Base-by-base conservation (phyloP, 2,329 filamentous ascomycete genomes). In the Sphaerulina populicola region DNA sequence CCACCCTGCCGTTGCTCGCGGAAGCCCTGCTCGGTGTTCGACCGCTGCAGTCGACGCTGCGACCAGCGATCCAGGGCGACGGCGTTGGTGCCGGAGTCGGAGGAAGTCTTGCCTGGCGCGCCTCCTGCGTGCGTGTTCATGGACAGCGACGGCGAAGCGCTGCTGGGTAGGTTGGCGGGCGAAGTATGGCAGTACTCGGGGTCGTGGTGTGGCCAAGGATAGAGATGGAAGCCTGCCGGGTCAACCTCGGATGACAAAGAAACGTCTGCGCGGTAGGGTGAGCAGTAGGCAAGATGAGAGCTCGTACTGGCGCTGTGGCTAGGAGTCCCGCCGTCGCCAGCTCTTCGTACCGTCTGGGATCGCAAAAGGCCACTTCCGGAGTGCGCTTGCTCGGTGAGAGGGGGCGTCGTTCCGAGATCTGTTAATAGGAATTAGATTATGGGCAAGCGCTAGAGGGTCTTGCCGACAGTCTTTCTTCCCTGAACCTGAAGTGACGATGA, bases 1-100 rank as follows among this genome's bases (percentile, higher is more conserved):
- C 61, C 62, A 47, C 62, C 64, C 52, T 66, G 64, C 38, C 66
- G 60, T 58, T 68, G 65, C 57, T 68, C 66, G 41, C 66, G 60
- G 56, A 69, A 69, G 55, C 63, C 65, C 54, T 67, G 64, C 64
- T 69, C 66, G 51, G 66, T 69, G 49, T 68, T 67, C 52, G 68
- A 56, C 52, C 66, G 63, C 60, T 68, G 65, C 62, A 68, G 60
- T 44, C 66, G 63, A 49, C 66, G 62, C 56, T 68, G 64, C 53
- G 63, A 63, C 62, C 62, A 69, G 50, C 66, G 64, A 60, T 68
- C 65, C 60, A 64, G 59, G 45, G 56, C 61, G 37, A 29, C 46
- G 50, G 54, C 44, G 27, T 55, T 44, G 38, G 53, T 50, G 53
- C 64, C 64, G 49, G 60, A 63, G 54, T 67, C 66, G 52, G 64